Base-by-base conservation (phyloP, 768 basidiomycete genomes). In the Boletus sp. region DNA sequence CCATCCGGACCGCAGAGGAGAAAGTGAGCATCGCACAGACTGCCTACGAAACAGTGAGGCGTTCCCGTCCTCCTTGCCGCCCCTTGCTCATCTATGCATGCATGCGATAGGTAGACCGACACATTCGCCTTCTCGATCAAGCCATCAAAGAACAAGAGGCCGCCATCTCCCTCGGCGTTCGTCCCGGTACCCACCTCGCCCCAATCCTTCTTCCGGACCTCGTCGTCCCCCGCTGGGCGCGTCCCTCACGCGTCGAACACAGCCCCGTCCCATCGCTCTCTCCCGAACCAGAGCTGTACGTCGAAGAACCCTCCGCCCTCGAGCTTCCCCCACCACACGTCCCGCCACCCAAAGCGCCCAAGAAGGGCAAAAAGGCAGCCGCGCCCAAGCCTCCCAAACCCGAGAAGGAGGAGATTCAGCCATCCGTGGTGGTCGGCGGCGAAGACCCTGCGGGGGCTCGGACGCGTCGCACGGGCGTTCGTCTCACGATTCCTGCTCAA, bases 81-180 rank as follows among this genome's bases (percentile, higher is more conserved):
- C 15, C 28, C 11, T 5, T 61, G 29, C 54, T 32, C 54, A 18
- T 24, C 36, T 10, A 6, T 24, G 24, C 24, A 24, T 24, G 11
- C 12, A 6, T 20, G 40, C 17, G 17, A 46, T 54, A 94, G 92
- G 81, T 92, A 12, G 88, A 92, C 60, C 80, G 92, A 36, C 90
- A 93, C 65, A 85, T 90, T 30, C 83, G 86, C 24, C 78, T 89
- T 40, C 75, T 94, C 24, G 90, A 94, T 61, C 83, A 90, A 63
- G 86, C 81, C n/a, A 82, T 88, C 54, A 79, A 80, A 48, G 81
- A 84, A 57, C 81, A 84, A 63, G 82, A 86, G 64, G 77, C 79
- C 33, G 74, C 79, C 17, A 78, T 86, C 46, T 76, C 79, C 11
- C 73, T 83, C 18, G 83, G 83, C 18, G 72, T 78, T 20, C 78